phyloP scores from a whole-genome alignment of 140 eudicot species.

The Oenanthe javanica region DNA sequence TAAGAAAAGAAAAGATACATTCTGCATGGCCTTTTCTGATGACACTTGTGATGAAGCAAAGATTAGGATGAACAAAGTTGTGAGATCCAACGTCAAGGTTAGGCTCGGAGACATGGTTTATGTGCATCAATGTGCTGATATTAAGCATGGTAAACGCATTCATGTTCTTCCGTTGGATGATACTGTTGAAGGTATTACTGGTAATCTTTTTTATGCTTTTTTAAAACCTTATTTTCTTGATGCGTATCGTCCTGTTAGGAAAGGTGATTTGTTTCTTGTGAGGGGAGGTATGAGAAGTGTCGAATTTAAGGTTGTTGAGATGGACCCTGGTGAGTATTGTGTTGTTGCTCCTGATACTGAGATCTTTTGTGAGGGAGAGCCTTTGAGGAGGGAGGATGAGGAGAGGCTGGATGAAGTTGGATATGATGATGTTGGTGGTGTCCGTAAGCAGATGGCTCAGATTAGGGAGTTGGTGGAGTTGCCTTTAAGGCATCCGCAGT shows the following conservation, averaged over 20 bases:
- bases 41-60: constrained; percentile 31
- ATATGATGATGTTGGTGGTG: constrained; percentile 48
- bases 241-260: constrained; percentile 39
- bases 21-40: constrained; percentile 37
- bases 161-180: constrained; percentile 40
- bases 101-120: constrained; percentile 40
- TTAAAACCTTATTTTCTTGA: constrained; percentile 44
- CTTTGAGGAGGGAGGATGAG: constrained; percentile 39
- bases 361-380: constrained; percentile 44
- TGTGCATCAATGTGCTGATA: constrained; percentile 40
- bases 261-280: constrained; percentile 36
- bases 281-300: constrained; percentile 49
- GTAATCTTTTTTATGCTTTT: constrained; percentile 33
- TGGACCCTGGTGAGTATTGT: constrained; percentile 40
- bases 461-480: constrained; percentile 39
- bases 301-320: constrained; percentile 41
- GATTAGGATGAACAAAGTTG: constrained; percentile 28
- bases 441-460: constrained; percentile 43
- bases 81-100: constrained; percentile 33
- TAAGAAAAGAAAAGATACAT: constrained; percentile 32
- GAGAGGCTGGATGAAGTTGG: constrained; percentile 43
- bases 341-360: constrained; percentile 46
- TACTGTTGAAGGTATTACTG: constrained; percentile 40
- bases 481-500: constrained; percentile 43
- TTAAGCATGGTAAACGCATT: constrained; percentile 38